These are phyloP conservation scores for Brassica hybrid DNA, from an alignment of 441 rosid species.

Conservation along the genomic window DNA sequence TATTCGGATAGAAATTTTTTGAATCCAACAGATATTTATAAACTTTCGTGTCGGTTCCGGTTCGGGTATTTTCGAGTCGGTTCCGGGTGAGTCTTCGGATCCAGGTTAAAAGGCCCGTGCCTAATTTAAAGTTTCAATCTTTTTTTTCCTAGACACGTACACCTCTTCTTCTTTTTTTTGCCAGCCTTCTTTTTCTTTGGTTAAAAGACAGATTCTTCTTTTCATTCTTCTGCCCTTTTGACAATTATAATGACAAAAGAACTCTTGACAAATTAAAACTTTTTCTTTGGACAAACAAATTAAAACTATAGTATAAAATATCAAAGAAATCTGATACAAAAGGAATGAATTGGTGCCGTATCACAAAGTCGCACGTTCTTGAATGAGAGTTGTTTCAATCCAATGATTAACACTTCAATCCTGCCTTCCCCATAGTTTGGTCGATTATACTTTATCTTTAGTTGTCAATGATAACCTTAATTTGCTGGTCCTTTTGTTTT, in stretches of 20 bases:
- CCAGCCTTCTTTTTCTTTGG: too few species aligned
- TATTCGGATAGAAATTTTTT: too few species aligned
- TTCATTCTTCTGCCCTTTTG: too few species aligned
- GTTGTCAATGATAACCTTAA: not conserved
- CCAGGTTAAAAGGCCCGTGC: too few species aligned
- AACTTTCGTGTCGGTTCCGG: too few species aligned
- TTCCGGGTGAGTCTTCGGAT: too few species aligned
- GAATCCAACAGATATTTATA: too few species aligned
- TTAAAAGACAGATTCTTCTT: too few species aligned
- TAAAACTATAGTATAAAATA: conserved; percentile 12
- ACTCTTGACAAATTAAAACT: conserved; percentile 6
- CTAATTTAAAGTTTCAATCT: too few species aligned
- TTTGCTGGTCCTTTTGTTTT: conserved; percentile 16
- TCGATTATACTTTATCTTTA: conserved; percentile 8
- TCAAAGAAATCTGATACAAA: conserved; percentile 22
- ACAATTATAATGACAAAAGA: not conserved
- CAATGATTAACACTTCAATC: conserved; percentile 26
- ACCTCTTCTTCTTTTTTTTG: too few species aligned
- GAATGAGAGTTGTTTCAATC: conserved; percentile 38
- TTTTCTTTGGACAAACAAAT: not conserved
- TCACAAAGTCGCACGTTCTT: conserved; percentile 45
- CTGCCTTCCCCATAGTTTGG: conserved; percentile 36
- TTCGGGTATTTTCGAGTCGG: too few species aligned
- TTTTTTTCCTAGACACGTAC: too few species aligned
- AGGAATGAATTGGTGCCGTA: conserved; percentile 37